These are phyloP conservation scores for Boletus holoroseus DNA, from an alignment of 1,284 basidiomycete species.

Conservation along the genomic window DNA sequence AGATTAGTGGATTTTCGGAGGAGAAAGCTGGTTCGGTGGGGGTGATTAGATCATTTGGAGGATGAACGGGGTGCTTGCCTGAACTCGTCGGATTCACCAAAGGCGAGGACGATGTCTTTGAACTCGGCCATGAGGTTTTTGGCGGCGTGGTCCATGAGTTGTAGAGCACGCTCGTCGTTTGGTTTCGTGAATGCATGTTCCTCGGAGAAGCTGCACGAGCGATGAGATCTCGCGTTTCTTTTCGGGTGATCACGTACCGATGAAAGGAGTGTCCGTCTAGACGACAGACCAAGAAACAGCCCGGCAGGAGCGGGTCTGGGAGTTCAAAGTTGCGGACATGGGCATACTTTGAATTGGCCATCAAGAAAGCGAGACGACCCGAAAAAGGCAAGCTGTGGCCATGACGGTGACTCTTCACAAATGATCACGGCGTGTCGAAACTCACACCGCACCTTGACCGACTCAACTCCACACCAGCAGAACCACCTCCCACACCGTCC, in stretches of 20 bases:
- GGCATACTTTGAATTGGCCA: constrained; percentile 90
- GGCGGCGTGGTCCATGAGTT: constrained; percentile 92
- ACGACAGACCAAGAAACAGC: constrained; percentile 81
- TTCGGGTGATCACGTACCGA: constrained; percentile 47
- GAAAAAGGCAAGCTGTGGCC: constrained; percentile 23
- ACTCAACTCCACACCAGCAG: background rate
- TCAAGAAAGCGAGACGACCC: constrained; percentile 29
- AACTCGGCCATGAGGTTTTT: constrained; percentile 76
- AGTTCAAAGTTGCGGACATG: constrained; percentile 92
- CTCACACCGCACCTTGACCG: constrained; percentile 1
- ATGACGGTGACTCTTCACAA: constrained; percentile 12
- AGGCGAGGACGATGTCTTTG: constrained; percentile 79
- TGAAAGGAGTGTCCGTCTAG: constrained; percentile 96
- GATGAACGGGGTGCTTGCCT: constrained; percentile 48
- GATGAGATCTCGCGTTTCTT: background rate
- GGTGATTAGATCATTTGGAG: background rate
- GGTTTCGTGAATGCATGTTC: constrained; percentile 83
- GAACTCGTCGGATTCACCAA: constrained; percentile 97
- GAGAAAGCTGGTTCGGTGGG: constrained; percentile 61
- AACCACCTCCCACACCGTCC: background rate
- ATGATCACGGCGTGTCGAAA: constrained; percentile 4
- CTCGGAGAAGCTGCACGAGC: constrained; percentile 68
- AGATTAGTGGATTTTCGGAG: constrained; percentile 70
- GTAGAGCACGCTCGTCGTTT: constrained; percentile 82
- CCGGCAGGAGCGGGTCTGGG: constrained; percentile 80